Conservation (phyloP, 208 protist species). For the Leishmania aethiopica region DNA sequence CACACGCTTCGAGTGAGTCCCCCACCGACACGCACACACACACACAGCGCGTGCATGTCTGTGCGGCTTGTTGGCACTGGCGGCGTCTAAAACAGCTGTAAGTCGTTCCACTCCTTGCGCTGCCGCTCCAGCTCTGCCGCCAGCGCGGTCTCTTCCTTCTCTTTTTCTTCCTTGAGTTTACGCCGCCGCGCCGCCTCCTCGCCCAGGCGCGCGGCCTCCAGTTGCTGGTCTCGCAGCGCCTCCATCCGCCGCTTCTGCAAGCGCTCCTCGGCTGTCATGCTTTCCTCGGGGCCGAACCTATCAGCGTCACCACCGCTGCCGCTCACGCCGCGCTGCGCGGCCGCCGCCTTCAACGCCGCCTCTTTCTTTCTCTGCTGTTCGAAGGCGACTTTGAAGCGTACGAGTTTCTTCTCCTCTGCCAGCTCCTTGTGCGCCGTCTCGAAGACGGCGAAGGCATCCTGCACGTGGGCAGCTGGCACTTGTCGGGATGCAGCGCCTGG, state of each 20-base stretch:
- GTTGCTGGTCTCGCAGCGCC: constrained; percentile 65
- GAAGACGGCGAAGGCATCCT: constrained; percentile 76
- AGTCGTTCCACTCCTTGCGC: constrained; percentile 75
- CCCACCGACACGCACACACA: neutral
- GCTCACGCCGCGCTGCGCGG: constrained; percentile 6
- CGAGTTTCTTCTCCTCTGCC: constrained; percentile 61
- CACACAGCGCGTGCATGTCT: neutral
- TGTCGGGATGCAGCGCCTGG: constrained; percentile 89
- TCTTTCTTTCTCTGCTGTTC: constrained; percentile 65
- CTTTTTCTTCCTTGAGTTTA: constrained; percentile 51
- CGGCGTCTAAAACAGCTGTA: constrained; percentile 67
- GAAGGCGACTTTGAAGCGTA: constrained; percentile 67
- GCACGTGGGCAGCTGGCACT: constrained; percentile 80
- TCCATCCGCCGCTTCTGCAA: constrained; percentile 50
- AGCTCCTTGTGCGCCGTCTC: constrained; percentile 86
- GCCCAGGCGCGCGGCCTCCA: constrained; percentile 74
- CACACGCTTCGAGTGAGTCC: too few relatives aligned
- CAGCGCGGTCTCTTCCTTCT: constrained; percentile 57
- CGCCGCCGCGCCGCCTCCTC: constrained; percentile 77
- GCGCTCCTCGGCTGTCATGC: constrained; percentile 61
- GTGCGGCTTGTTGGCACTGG: neutral
- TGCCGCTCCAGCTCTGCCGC: constrained; percentile 73
- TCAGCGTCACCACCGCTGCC: neutral
- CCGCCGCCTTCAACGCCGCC: constrained; percentile 37
- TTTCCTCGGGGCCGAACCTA: neutral